These are phyloP conservation scores for Ramaria sp. DNA, from an alignment of 768 basidiomycete genomes.

Conservation along the genomic window DNA sequence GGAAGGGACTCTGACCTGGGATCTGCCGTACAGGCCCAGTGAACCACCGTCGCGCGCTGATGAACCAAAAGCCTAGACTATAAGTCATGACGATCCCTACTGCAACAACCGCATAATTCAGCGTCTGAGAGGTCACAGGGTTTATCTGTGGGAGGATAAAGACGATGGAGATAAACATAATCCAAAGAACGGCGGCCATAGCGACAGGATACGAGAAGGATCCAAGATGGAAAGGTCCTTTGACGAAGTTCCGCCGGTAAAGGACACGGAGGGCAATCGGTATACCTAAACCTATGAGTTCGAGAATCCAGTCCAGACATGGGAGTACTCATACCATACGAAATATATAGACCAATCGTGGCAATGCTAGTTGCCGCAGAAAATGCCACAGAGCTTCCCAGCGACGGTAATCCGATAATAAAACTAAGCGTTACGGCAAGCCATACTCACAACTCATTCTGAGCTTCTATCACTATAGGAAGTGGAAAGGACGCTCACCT, in stretches of 20 bases:
- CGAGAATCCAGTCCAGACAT: not conserved
- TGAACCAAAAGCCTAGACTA: slow-evolving; percentile 56
- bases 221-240: slow-evolving; percentile 67
- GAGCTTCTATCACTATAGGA: not conserved
- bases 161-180: slow-evolving; percentile 58
- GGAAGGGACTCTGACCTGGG: slow-evolving; percentile 28
- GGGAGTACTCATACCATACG: slow-evolving; percentile 38
- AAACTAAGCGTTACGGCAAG: slow-evolving; percentile 70
- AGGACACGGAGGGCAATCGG: slow-evolving; percentile 61
- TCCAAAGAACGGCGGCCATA: slow-evolving; percentile 50
- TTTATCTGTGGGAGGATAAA: slow-evolving; percentile 66
- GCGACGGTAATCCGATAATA: slow-evolving; percentile 60
- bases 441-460: slow-evolving; percentile 41
- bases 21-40: slow-evolving; percentile 61
- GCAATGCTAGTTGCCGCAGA: slow-evolving; percentile 48
- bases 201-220: slow-evolving; percentile 52
- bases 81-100: slow-evolving; percentile 63
- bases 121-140: slow-evolving; percentile 58
- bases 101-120: slow-evolving; percentile 70
- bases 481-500: slow-evolving; percentile 27
- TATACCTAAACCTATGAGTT: slow-evolving; percentile 30
- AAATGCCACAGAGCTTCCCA: slow-evolving; percentile 66
- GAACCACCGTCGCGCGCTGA: slow-evolving; percentile 68
- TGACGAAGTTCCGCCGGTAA: slow-evolving; percentile 45
- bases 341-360: slow-evolving; percentile 68